Evolutionary conservation across 306 rosid species (phyloP).

Genomic region (Crotalaria pallida): DNA sequence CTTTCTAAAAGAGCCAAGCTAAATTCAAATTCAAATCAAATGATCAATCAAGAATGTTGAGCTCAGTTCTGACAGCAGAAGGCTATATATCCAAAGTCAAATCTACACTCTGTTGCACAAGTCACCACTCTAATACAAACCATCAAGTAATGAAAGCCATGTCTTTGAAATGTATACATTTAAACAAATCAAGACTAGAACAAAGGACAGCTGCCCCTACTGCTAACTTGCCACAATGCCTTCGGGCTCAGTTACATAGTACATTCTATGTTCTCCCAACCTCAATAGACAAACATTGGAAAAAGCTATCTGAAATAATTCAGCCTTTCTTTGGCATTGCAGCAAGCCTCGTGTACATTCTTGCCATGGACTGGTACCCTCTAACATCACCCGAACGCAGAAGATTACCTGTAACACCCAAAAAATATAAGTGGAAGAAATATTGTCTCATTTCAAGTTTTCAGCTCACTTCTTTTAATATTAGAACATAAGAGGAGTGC

Average conservation of each 20-base stretch:
- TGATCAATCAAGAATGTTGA: slow-evolving; percentile 3
- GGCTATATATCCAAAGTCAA: not conserved
- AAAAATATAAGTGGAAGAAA: not conserved
- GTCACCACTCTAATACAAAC: slow-evolving; percentile 4
- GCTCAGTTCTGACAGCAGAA: slow-evolving; percentile 3
- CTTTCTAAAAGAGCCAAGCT: no score
- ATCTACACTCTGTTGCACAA: slow-evolving; percentile 21
- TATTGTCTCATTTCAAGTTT: not conserved
- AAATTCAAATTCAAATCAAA: no score
- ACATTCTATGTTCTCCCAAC: not conserved
- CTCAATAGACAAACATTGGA: slow-evolving; percentile 1
- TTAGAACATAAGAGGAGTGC: not conserved
- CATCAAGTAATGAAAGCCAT: slow-evolving; percentile 4
- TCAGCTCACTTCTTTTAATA: not conserved
- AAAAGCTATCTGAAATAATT: slow-evolving; percentile 21
- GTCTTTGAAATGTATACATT: slow-evolving; percentile 23
- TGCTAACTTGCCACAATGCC: slow-evolving; percentile 3
- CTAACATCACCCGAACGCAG: slow-evolving; percentile 81
- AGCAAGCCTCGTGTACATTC: slow-evolving; percentile 94
- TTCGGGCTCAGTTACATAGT: not conserved
- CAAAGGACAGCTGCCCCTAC: not conserved
- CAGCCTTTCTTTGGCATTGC: slow-evolving; percentile 98
- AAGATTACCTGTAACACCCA: slow-evolving; percentile 64
- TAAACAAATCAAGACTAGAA: slow-evolving; percentile 11
- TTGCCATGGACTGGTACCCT: slow-evolving; percentile 94